Percentiles rank a stretch among this genome's conserved stretches.
These are phyloP conservation scores for Mortierella sp. DNA, from an alignment of 371 early-diverging fungal species.

Conservation along the genomic window DNA sequence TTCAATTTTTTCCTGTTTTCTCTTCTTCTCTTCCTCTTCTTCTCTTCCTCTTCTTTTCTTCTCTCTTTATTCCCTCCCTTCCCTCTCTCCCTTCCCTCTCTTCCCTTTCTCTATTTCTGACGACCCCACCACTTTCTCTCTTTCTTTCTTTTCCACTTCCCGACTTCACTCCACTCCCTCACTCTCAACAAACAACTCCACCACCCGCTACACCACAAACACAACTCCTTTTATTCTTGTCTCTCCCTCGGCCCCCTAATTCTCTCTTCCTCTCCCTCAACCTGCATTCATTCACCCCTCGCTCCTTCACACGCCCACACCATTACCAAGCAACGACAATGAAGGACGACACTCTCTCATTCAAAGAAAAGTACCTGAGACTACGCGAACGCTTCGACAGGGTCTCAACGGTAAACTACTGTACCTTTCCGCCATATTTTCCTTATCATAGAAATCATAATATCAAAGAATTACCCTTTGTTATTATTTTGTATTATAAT, in stretches of 20 bases:
- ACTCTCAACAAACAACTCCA: background rate
- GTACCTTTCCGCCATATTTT: background rate
- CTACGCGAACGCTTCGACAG: slow-evolving; percentile 53
- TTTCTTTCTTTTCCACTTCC: background rate
- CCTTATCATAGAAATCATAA: background rate
- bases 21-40: background rate
- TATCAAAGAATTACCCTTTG: background rate
- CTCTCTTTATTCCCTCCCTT: background rate
- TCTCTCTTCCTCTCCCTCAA: background rate
- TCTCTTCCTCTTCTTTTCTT: background rate
- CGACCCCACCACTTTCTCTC: background rate
- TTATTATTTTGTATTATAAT: background rate
- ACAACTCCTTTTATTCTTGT: slow-evolving; percentile 5
- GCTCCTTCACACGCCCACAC: background rate
- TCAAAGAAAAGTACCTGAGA: slow-evolving; percentile 54
- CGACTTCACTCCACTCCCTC: background rate
- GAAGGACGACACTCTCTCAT: slow-evolving; percentile 38
- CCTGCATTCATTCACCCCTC: background rate
- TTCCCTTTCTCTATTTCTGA: background rate
- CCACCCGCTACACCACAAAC: background rate
- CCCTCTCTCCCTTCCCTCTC: background rate
- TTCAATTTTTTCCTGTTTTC: background rate
- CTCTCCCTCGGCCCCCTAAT: background rate
- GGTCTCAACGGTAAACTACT: slow-evolving; percentile 44
- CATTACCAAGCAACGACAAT: slow-evolving; percentile 4